phyloP scores from a whole-genome alignment of 2,329 filamentous ascomycete genomes.

The Aspergillus pseudoterreus region DNA sequence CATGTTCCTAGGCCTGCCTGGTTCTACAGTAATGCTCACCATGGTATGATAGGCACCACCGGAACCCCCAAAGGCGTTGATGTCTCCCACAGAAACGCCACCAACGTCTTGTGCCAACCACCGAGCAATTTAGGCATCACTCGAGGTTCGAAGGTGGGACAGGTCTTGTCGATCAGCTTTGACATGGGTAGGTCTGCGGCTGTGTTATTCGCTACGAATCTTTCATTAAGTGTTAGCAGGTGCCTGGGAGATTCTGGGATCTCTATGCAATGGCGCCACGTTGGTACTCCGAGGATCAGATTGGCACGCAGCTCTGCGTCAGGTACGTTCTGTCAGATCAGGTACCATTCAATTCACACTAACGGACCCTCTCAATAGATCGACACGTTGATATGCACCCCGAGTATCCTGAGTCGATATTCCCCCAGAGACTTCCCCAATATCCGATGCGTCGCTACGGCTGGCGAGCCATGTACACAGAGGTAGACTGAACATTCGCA shows the following conservation, averaged over 20 bases:
- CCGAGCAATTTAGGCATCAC: slow-evolving; percentile 8
- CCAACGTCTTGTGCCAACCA: slow-evolving; percentile 8
- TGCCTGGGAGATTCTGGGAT: slow-evolving; percentile 9
- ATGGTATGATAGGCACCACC: slow-evolving; percentile 5
- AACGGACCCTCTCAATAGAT: slow-evolving; percentile 1
- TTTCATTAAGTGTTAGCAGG: neutral
- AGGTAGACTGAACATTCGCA: slow-evolving; percentile 1
- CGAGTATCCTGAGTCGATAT: slow-evolving; percentile 8
- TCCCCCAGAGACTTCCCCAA: slow-evolving; percentile 5
- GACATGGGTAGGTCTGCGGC: slow-evolving; percentile 8
- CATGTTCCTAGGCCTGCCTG: neutral
- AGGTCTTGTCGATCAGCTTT: slow-evolving; percentile 9
- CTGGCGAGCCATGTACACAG: slow-evolving; percentile 9
- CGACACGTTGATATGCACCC: slow-evolving; percentile 10
- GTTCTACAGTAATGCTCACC: neutral
- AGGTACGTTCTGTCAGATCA: slow-evolving; percentile 1
- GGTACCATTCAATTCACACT: neutral
- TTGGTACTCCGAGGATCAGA: slow-evolving; percentile 5
- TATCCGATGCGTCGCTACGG: slow-evolving; percentile 8
- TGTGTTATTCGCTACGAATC: neutral
- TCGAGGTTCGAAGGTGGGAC: slow-evolving; percentile 4
- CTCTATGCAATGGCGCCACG: slow-evolving; percentile 4
- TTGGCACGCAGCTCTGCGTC: slow-evolving; percentile 5
- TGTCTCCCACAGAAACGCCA: slow-evolving; percentile 8
- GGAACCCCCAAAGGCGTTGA: slow-evolving; percentile 9